These are phyloP conservation scores for Russula dissimulans DNA, from an alignment of 768 basidiomycete species.

Conservation along the genomic window DNA sequence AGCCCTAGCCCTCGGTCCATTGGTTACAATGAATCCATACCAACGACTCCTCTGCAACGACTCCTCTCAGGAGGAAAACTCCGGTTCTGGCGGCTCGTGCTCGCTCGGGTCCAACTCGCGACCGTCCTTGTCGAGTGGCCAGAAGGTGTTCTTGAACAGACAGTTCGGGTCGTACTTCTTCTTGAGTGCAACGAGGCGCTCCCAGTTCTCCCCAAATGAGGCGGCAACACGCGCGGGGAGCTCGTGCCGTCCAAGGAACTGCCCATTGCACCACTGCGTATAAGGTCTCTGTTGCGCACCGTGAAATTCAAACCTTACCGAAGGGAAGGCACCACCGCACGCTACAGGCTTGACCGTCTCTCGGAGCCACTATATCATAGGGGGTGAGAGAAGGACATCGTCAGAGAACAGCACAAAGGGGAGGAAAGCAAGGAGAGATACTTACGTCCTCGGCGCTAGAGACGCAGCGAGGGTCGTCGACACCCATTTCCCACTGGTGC, in stretches of 20 bases:
- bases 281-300: background rate
- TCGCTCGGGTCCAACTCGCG: conserved; percentile 43
- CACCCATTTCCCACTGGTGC: conserved; percentile 86
- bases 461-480: conserved; percentile 74
- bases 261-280: conserved; percentile 4
- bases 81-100: conserved; percentile 54
- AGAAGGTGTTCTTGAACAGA: conserved; percentile 69
- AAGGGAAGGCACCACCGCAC: conserved; percentile 75
- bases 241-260: conserved; percentile 75
- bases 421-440: background rate
- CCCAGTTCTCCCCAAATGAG: conserved; percentile 71
- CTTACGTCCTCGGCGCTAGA: conserved; percentile 72
- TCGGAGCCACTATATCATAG: conserved; percentile 59
- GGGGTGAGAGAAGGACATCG: background rate
- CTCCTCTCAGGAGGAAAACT: background rate
- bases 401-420: conserved; percentile 7
- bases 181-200: conserved; percentile 62
- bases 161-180: conserved; percentile 65
- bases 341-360: conserved; percentile 62
- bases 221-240: conserved; percentile 49
- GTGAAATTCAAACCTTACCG: conserved; percentile 42
- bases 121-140: conserved; percentile 61
- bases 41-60: no score
- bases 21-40: background rate
- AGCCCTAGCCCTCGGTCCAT: background rate